Percentiles rank a stretch among this genome's conserved stretches.
phyloP scores from a whole-genome alignment of 1,284 basidiomycete species.

The Apiotrichum brassicae region DNA sequence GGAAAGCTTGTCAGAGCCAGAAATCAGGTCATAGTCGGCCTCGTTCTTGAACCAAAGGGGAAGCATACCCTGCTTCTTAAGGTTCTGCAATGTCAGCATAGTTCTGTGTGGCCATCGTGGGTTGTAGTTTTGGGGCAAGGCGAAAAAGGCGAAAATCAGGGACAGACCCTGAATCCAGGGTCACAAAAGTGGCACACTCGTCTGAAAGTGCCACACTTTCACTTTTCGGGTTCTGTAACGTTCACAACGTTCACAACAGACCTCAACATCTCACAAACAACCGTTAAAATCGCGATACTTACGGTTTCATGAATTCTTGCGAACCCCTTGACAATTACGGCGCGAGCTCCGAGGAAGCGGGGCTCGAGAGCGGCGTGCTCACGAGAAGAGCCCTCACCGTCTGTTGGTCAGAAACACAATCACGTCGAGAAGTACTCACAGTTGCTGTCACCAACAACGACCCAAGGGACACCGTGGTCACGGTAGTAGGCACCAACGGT shows the following conservation, averaged over 20 bases:
- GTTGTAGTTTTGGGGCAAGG: no score
- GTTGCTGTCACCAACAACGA: constrained; percentile 66
- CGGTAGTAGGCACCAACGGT: constrained; percentile 81
- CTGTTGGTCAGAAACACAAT: constrained; percentile 59
- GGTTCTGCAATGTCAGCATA: constrained; percentile 51
- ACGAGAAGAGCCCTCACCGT: constrained; percentile 96
- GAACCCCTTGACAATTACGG: constrained; percentile 91
- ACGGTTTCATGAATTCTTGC: constrained; percentile 89
- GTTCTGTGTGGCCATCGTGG: no score
- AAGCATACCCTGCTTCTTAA: constrained; percentile 79
- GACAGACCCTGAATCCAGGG: no score
- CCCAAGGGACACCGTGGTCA: constrained; percentile 85
- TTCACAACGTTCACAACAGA: no score
- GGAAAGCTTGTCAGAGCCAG: constrained; percentile 72
- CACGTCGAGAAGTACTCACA: no score
- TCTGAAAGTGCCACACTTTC: no score
- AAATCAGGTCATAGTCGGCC: constrained; percentile 84
- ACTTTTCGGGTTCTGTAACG: no score
- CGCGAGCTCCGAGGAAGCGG: constrained; percentile 89
- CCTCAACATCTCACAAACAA: no score
- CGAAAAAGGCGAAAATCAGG: no score
- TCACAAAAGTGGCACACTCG: no score
- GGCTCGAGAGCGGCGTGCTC: constrained; percentile 98
- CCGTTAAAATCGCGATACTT: no score
- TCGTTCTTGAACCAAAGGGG: constrained; percentile 81